Base-by-base conservation (phyloP, 495 filamentous ascomycete species). In the Trichoderma reesei region DNA sequence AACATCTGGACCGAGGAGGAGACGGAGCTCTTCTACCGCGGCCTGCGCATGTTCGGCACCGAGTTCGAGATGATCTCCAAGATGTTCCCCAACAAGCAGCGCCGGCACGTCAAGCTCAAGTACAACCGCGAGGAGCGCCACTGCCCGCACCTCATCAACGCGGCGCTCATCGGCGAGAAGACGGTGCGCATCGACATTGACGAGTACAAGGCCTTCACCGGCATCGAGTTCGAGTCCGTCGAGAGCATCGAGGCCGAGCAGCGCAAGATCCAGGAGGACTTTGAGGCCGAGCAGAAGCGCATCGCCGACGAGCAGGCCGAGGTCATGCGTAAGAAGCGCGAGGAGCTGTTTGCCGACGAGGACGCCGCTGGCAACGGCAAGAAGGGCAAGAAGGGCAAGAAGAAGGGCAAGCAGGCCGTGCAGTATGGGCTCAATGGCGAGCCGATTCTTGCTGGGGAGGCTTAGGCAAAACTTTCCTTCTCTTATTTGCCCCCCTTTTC, bases 101-200 rank as follows among this genome's bases (percentile, higher is more conserved):
- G 94, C 60, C 84, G 86, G 18, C 85, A 91, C 68, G 86, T 98
- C 72, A 96, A 97, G 76, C 74, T 88, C 59, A 98, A 98, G 73
- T 98, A 95, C 77, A 90, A 88, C 67, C 89, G 88, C 62, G 94
- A 98, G 74, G 95, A 98, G 75, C 80, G 85, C n/a, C 76, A 82
- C n/a, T 80, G 90, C 67, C 85, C 89, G 3, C 72, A 78, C 14
- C 80, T 83, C 56, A 84, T 98, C 68, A 87, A 86, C 48, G 80
- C 80, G 5, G 86, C 88, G 1, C 78, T 97, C 7, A 74, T 86
- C 56, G 78, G 77, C 46, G 79, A 83, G 31, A 83, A 85, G 54
- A 78, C 77, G 8, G 77, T 85, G 59, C 64, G 68, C 41, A 85
- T 89, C 65, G 85, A 89, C 69, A 79, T 92, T 60, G 81, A 83